Percentiles rank a stretch among this genome's conserved stretches.
These are phyloP conservation scores for Ligustrum vulgare DNA, from an alignment of 257 asterid species.

Conservation along the genomic window DNA sequence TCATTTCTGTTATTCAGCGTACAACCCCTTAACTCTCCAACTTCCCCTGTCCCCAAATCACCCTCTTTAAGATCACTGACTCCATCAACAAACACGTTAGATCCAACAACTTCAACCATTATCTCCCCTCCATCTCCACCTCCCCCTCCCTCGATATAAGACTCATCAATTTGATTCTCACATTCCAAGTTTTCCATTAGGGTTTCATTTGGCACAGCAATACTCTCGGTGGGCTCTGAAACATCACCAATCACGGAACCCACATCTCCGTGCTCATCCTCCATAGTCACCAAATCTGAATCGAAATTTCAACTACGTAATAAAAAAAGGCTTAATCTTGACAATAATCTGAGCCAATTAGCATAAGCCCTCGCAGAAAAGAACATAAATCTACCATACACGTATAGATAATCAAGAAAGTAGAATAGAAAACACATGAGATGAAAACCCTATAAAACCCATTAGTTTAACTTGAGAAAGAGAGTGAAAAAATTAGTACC, in stretches of 20 bases:
- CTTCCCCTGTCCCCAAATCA: slow-evolving; percentile 31
- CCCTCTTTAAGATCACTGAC: slow-evolving; percentile 44
- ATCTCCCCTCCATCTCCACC: slow-evolving; percentile 54
- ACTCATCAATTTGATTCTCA: slow-evolving; percentile 42
- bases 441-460: neutral
- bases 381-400: slow-evolving; percentile 25
- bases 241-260: slow-evolving; percentile 44
- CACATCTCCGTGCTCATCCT: slow-evolving; percentile 59
- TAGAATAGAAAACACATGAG: slow-evolving; percentile 10
- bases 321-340: slow-evolving; percentile 19
- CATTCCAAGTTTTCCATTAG: slow-evolving; percentile 30
- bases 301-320: slow-evolving; percentile 36
- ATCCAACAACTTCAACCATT: slow-evolving; percentile 86
- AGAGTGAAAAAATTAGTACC: slow-evolving; percentile 37
- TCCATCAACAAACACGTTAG: slow-evolving; percentile 83
- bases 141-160: slow-evolving; percentile 45
- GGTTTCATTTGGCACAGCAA: slow-evolving; percentile 33
- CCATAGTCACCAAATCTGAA: slow-evolving; percentile 43
- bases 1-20: slow-evolving; percentile 30
- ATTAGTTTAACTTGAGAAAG: slow-evolving; percentile 3
- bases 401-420: slow-evolving; percentile 18
- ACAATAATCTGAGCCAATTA: slow-evolving; percentile 20
- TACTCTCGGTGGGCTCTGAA: slow-evolving; percentile 38
- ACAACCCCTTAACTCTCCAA: slow-evolving; percentile 32
- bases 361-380: slow-evolving; percentile 44